phyloP scores from a whole-genome alignment of 176 grass and related monocot species.

The Pharus latifolius region DNA sequence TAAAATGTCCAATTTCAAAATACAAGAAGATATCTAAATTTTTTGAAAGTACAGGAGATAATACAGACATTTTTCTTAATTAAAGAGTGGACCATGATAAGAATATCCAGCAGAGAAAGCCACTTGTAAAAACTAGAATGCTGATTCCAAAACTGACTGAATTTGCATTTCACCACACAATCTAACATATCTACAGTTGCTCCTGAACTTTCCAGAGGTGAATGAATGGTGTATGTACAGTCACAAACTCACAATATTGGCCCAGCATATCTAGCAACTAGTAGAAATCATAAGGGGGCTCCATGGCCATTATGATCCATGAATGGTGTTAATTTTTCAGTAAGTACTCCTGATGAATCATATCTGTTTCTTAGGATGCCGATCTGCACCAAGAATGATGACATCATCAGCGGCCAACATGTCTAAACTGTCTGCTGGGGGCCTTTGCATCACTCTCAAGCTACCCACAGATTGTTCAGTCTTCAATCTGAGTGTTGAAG shows the following conservation, averaged over 20 bases:
- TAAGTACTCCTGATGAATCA: not conserved
- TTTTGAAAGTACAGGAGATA: too few species aligned
- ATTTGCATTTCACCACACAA: not conserved
- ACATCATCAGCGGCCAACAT: conserved; percentile 4
- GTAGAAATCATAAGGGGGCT: not conserved
- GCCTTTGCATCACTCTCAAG: too few species aligned
- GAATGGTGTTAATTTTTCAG: not conserved
- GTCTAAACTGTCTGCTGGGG: too few species aligned
- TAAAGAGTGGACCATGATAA: too few species aligned
- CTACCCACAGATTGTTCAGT: conserved; percentile 17
- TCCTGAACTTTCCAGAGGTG: not conserved
- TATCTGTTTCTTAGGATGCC: not conserved
- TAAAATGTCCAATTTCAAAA: too few species aligned
- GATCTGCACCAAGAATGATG: not conserved
- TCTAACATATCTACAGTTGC: not conserved
- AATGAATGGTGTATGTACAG: not conserved
- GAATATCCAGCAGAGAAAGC: not conserved
- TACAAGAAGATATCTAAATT: too few species aligned
- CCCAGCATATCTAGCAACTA: not conserved
- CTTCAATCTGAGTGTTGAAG: conserved; percentile 70
- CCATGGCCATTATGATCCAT: not conserved
- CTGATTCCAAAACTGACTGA: not conserved
- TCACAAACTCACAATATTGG: not conserved
- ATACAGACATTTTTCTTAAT: too few species aligned
- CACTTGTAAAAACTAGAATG: not conserved